Evolutionary conservation across 352 stramenopile genomes (phyloP).

Genomic region (Elongisporangium undulatum): DNA sequence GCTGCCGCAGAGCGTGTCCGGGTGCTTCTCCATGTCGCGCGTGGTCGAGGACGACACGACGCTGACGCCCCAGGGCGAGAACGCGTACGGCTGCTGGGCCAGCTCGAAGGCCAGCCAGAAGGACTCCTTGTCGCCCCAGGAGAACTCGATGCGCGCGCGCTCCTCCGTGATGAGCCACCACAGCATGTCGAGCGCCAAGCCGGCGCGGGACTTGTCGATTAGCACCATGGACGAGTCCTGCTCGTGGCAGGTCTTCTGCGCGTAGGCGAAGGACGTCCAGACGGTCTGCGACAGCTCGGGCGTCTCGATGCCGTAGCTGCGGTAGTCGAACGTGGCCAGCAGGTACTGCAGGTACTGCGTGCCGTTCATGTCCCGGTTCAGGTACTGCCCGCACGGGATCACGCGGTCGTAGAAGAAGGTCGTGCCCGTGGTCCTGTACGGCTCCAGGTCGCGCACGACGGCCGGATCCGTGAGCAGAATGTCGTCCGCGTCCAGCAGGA

Average conservation of each 20-base stretch:
- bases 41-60: conserved; percentile 27
- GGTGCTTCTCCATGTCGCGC: conserved; percentile 30
- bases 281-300: conserved; percentile 28
- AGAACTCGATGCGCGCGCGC: conserved; percentile 22
- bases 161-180: conserved; percentile 28
- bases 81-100: conserved; percentile 26
- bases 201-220: conserved; percentile 20
- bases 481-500: conserved; percentile 48
- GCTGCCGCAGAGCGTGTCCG: conserved; percentile 30
- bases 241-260: conserved; percentile 43
- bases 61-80: conserved; percentile 34
- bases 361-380: conserved; percentile 26
- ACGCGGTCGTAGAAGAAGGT: conserved; percentile 70
- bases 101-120: conserved; percentile 41
- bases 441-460: conserved; percentile 22
- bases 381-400: conserved; percentile 31
- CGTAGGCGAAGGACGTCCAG: conserved; percentile 35
- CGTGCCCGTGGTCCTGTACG: conserved; percentile 39
- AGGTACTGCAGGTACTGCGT: conserved; percentile 33
- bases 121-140: conserved; percentile 34
- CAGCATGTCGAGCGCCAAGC: conserved; percentile 22
- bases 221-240: conserved; percentile 55
- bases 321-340: conserved; percentile 46
- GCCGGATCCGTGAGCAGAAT: conserved; percentile 42
- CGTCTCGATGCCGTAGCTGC: conserved; percentile 16